Base-by-base conservation (phyloP, 495 filamentous ascomycete genomes). In the Hypoxylon crocopeplum region DNA sequence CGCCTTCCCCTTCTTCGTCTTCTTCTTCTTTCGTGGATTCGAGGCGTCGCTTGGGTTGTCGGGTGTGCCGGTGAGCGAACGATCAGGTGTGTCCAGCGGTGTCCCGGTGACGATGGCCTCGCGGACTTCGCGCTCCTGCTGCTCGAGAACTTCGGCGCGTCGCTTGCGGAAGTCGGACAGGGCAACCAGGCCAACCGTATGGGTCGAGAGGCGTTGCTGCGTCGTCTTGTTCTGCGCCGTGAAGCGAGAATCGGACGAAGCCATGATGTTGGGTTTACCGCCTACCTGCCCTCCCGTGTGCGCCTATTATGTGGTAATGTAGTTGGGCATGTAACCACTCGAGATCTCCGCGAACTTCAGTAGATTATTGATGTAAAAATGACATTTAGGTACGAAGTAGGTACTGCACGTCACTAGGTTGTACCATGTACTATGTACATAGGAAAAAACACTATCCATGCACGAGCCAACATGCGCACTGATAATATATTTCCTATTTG, bases 81-180 rank as follows among this genome's bases (percentile, higher is more conserved):
- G 71, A 42, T 78, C 74, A 2, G 76, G 73, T 0, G 74, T 72
- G 21, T 73, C 66, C 7, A 60, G 12, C 7, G 60, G 52, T 20
- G 57, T 42, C 8, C 81, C 81, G 1, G 79, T 64, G n/a, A 81
- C 72, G 53, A 81, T 77, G 33, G 85, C 82, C 39, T 84, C 83
- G 62, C 91, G 85, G 2, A 87, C 88, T 69, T 94, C 91, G 52
- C 89, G 83, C 63, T 92, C 89, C 69, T 93, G 93, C 68, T 91
- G 90, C 73, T 98, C 94, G 24, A 96, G 78, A 21, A 93, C 91
- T 72, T 98, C 91, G 61, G 92, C 93, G 72, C 94, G 92, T 32
- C 94, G 87, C 75, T 98, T 98, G 72, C 94, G 92, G 77, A 97
- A 98, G 70, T 98, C 94, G 62, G 87, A 89, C 33, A 97, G 86